These are phyloP conservation scores for Oxytropis ochrocephala DNA, from an alignment of 306 rosid genomes.

Conservation along the genomic window DNA sequence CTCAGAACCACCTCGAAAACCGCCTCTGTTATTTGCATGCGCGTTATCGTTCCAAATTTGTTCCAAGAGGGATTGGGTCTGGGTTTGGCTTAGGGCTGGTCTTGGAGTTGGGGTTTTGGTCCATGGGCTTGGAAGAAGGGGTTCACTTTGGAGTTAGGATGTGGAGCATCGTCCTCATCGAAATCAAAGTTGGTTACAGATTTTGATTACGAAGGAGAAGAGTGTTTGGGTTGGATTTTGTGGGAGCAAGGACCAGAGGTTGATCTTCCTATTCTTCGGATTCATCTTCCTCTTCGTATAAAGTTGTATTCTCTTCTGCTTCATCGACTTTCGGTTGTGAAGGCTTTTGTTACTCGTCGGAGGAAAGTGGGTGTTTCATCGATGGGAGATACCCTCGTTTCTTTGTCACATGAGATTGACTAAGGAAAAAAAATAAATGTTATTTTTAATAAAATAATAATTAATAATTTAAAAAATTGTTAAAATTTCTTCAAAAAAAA, in stretches of 20 bases:
- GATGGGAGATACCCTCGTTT: slow-evolving; percentile 52
- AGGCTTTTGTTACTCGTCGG: slow-evolving; percentile 17
- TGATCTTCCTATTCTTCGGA: slow-evolving; percentile 33
- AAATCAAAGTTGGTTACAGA: slow-evolving; percentile 29
- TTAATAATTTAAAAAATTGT: too few relatives aligned
- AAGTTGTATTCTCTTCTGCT: slow-evolving; percentile 1
- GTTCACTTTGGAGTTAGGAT: too few relatives aligned
- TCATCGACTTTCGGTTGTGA: neutral
- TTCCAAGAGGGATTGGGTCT: neutral
- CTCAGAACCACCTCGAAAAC: slow-evolving; percentile 41
- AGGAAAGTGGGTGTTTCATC: slow-evolving; percentile 64
- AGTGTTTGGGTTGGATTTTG: slow-evolving; percentile 10
- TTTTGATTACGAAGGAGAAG: slow-evolving; percentile 38
- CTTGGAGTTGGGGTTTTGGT: too few relatives aligned
- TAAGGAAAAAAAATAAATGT: too few relatives aligned
- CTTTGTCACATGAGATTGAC: too few relatives aligned
- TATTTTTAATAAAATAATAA: too few relatives aligned
- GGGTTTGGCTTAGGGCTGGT: too few relatives aligned
- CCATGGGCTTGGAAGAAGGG: too few relatives aligned
- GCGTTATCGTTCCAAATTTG: slow-evolving; percentile 12
- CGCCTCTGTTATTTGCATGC: neutral
- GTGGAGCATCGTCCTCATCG: neutral
- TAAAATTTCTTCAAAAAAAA: too few relatives aligned
- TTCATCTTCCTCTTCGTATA: slow-evolving; percentile 25
- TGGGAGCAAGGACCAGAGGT: neutral